Evolutionary conservation across 225 moss, liverwort and hornwort species (phyloP), one percentile per base, ranked within the genome.

Genomic region (Physcomitrium patens): DNA sequence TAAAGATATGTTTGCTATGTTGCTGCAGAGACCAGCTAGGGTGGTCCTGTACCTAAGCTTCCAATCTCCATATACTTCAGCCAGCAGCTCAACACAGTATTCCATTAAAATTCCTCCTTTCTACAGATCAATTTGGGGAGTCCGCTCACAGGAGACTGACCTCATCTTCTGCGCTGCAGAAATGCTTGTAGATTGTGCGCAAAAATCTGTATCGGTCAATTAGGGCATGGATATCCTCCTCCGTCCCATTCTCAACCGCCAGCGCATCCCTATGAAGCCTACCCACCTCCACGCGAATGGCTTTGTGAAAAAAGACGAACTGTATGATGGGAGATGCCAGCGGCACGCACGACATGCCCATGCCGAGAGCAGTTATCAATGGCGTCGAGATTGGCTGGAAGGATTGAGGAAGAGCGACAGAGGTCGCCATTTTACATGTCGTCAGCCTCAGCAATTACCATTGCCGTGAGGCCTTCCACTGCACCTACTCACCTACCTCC

Each of bases 161-260:
- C 96, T 96, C 96, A 78, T 94, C 96, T 77, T 96, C 96, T 20
- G 94, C 94, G 59, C 94, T 82, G 76, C 91, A 91, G 45, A 94
- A 92, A 72, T 96, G 94, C 82, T 92, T 91, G 85, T 96, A 94
- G 27, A 96, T 83, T 48, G 92, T 84, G 50, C 92, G 94, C 59
- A 96, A 70, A 77, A 96, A 96, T 65, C 85, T 85, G 65, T 94
- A 96, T 60, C 96, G 92, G 80, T 91, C 74, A 91, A 87, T 68
- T 52, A 83, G 69, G 69, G 81, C 81, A 76, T 79, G 88, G 74
- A 96, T 88, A 78, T 94, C 91, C 72, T 82, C 76, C 75, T 88
- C 91, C 47, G 88, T 90, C 31, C 96, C 96, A 81, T 83, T 74
- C 83, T 94, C 94, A 64, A 96, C 85, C 26, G 94, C 92, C 74